Conservation (phyloP, 345 rosid species). For the Pugionium dolabratum region DNA sequence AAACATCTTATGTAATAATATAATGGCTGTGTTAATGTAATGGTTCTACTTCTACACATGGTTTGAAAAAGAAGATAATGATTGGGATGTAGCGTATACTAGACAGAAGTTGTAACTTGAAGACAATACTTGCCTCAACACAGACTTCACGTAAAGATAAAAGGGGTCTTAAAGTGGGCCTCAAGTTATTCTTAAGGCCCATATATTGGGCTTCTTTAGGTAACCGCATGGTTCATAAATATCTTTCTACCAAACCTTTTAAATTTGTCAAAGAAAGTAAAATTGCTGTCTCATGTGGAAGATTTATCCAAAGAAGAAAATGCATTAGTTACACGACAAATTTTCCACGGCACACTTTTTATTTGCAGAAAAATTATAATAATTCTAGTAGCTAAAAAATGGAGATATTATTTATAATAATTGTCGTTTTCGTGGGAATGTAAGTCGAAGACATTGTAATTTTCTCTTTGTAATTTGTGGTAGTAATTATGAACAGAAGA, state of each 20-base stretch:
- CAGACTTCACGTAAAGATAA: conserved; percentile 30
- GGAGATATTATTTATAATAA: neutral
- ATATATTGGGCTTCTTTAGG: conserved; percentile 1
- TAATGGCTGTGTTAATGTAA: neutral
- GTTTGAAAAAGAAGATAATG: conserved; percentile 8
- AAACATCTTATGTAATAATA: too few species aligned
- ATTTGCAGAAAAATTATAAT: too few species aligned
- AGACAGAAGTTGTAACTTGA: conserved; percentile 30
- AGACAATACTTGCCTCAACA: conserved; percentile 26
- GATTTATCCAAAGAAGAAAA: too few species aligned
- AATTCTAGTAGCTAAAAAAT: too few species aligned
- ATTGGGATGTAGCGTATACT: conserved; percentile 33
- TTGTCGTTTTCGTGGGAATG: neutral
- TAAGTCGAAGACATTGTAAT: neutral
- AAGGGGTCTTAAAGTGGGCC: conserved; percentile 1
- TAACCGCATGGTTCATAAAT: neutral
- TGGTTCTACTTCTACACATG: neutral
- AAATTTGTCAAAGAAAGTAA: too few species aligned
- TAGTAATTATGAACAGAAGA: neutral
- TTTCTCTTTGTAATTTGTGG: too few species aligned
- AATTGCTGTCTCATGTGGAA: too few species aligned
- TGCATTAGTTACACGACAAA: too few species aligned
- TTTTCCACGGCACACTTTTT: too few species aligned
- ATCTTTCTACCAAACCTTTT: neutral
- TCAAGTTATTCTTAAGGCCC: neutral